Base-by-base conservation (phyloP, 768 basidiomycete species). In the Trametes sanguinea region DNA sequence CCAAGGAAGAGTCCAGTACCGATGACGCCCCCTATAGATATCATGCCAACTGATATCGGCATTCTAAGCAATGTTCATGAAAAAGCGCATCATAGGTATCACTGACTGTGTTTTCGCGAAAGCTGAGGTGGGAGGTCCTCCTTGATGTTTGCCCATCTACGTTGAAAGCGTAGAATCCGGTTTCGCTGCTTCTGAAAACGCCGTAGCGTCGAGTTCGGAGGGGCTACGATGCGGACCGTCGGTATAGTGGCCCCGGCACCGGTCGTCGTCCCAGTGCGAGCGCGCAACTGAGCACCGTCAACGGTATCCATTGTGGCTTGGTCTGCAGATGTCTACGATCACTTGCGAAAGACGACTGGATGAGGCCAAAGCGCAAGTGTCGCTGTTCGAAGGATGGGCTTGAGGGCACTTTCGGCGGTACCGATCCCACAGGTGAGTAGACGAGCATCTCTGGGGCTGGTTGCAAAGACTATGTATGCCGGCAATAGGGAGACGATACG, bases 1-100 rank as follows among this genome's bases (percentile, higher is more conserved):
- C 70, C 77, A 22, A 81, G 67, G 68, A 81, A 80, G 14, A 80
- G 69, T 50, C 80, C 78, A 2, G 76, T 76, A 11, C 78, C 76
- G 47, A 76, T 74, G 5, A 74, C 72, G 11, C 75, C 75, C 13
- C 73, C 73, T 67, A 63, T 51, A 4, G 70, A 71, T 9, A 71
- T 71, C 70, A 71, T 71, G 14, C 70, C 68, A 22, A 71, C 70
- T 71, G 4, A 48, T 9, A 13, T 17, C 32, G 39, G 33, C 22
- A 33, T 4, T 2, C 13, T 22, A 51, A 14, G 4, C n/a, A 16
- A 29, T 48, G 17, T 33, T 43, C 6, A 22, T 1, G 29, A 8
- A 35, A 16, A 29, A 13, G 32, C 22, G 22, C 16, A 50, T 1
- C 16, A 50, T 1, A 22, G 7, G 2, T 6, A 3, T 22, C 22